Conservation (phyloP, 192 early-diverging fungal genomes). For the Dissophora globulifera region DNA sequence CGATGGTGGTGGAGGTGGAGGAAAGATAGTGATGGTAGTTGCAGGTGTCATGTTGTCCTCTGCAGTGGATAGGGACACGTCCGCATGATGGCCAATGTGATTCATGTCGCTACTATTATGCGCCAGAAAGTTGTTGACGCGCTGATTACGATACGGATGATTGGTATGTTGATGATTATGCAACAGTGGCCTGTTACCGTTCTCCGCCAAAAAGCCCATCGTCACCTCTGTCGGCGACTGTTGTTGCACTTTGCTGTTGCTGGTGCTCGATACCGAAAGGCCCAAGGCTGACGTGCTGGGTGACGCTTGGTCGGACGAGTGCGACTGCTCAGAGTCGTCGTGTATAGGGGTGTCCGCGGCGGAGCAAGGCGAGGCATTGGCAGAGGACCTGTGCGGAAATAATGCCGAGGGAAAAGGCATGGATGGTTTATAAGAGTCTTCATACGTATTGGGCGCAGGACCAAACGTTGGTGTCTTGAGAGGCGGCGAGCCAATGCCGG, state of each 20-base stretch:
- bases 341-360: background rate
- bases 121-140: constrained; percentile 7
- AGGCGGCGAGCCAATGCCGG: constrained; percentile 15
- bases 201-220: no score
- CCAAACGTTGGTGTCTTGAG: constrained; percentile 51
- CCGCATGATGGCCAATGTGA: background rate
- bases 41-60: no score
- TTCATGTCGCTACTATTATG: background rate
- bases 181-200: constrained; percentile 11
- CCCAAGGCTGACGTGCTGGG: constrained; percentile 20
- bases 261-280: background rate
- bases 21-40: background rate
- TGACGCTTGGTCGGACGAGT: constrained; percentile 9
- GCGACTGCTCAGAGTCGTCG: background rate
- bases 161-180: constrained; percentile 9
- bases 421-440: constrained; percentile 14
- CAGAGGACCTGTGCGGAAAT: constrained; percentile 30
- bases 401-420: constrained; percentile 29
- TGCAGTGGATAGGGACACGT: no score
- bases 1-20: background rate
- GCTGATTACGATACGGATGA: background rate
- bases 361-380: constrained; percentile 13
- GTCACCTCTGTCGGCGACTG: no score
- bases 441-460: no score
- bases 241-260: background rate